Evolutionary conservation across 2,329 filamentous ascomycete species (phyloP), one percentile per base, ranked within the genome.

Genomic region (Talaromyces sp.): DNA sequence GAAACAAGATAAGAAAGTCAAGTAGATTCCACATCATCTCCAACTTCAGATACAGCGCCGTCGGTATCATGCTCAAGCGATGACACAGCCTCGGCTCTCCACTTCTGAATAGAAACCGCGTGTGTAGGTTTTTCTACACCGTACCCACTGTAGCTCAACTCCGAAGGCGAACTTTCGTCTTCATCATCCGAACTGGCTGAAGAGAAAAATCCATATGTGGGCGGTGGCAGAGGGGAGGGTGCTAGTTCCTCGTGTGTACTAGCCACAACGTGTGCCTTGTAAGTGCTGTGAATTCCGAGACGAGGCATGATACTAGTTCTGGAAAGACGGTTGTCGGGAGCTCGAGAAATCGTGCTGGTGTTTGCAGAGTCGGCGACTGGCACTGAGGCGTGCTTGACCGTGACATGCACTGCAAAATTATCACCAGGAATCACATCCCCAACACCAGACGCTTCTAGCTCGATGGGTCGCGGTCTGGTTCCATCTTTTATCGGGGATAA

Each of bases 371-470:
- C 5, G n/a, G 49, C 1, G 10, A 19, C 44, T 44, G 42, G 42
- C 2, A 19, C 42, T 25, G 56, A 52, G 11, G 39, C 56, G 51
- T 68, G 65, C 25, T 63, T 60, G 7, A 64, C 58, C 51, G 67
- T 65, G 5, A 75, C 71, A 55, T 73, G 66, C 32, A 75, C 52
- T 5, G 70, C 66, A 63, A 75, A 75, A 51, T 75, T 74, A 62
- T 75, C 73, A 52, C 67, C 66, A 7, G 72, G 72, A 15, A 66
- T 62, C 33, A 75, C 69, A 36, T 71, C 70, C 15, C 72, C 72
- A 15, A 75, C 54, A 8, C 73, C 73, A n/a, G 70, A 75, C 15
- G 64, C 73, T 44, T 67, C 63, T 27, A 75, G 62, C 33, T 72
- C 65, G 2, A 67, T 55, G 10, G 71, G 70, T n/a, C 57, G 52